These are phyloP conservation scores for Cairneyella variabilis DNA, from an alignment of 495 filamentous ascomycete genomes.

Conservation along the genomic window DNA sequence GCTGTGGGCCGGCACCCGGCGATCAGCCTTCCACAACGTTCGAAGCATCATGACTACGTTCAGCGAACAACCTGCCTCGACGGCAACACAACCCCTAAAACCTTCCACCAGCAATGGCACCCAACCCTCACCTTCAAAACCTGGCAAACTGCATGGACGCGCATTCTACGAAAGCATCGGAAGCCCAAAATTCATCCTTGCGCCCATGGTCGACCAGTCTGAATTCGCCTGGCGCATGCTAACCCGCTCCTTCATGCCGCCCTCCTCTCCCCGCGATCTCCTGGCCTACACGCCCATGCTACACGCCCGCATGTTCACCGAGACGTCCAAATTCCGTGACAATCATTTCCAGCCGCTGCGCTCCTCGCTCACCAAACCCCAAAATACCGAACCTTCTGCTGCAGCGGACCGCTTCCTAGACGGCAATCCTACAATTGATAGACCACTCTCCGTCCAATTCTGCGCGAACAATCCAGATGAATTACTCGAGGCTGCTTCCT, in stretches of 20 bases:
- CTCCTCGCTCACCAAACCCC: constrained; percentile 12
- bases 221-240: constrained; percentile 98
- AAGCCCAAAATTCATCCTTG: constrained; percentile 82
- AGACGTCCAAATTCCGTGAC: constrained; percentile 69
- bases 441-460: constrained; percentile 94
- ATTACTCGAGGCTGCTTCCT: constrained; percentile 69
- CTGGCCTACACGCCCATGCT: constrained; percentile 94
- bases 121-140: too few relatives aligned
- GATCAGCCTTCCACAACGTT: constrained; percentile 4
- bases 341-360: constrained; percentile 69
- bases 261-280: constrained; percentile 51
- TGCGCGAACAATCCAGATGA: constrained; percentile 84
- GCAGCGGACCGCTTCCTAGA: constrained; percentile 58
- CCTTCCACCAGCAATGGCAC: neutral
- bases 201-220: constrained; percentile 97
- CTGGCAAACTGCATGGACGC: constrained; percentile 80
- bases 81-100: neutral
- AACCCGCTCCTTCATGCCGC: constrained; percentile 79
- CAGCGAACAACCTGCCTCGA: constrained; percentile 15
- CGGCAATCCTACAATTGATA: constrained; percentile 76
- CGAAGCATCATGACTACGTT: constrained; percentile 16
- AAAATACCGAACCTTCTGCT: constrained; percentile 14
- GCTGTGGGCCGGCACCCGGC: constrained; percentile 29
- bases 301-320: constrained; percentile 79
- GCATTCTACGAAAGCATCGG: constrained; percentile 93